Evolutionary conservation across 495 filamentous ascomycete species (phyloP), one percentile per base, ranked within the genome.

Genomic region (Podospora didyma): DNA sequence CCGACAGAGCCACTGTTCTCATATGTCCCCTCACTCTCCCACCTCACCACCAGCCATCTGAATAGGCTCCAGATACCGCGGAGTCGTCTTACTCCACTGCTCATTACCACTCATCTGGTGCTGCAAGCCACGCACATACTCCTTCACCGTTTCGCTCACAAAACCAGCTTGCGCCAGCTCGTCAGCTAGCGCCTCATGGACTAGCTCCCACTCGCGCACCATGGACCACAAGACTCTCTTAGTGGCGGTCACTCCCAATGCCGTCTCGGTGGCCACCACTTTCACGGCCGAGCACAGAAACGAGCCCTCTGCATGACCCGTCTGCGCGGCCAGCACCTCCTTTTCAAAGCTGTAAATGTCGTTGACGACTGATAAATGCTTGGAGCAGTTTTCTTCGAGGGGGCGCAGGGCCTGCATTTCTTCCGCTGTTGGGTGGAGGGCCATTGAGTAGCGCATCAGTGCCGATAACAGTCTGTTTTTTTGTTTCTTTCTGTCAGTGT

Each of bases 31-130:
- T 9, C 9, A 31, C 26, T 31, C 26, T 3, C 26, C 26, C 26
- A 31, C 4, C 26, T 31, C 26, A 9, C 26, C 26, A 31, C 26
- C 26, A 31, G 26, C 9, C 26, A 4, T 3, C 26, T 31, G 4
- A 31, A 31, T 31, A 9, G 26, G 26, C 26, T 31, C 26, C 26
- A 31, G 26, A n/a, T 52, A 52, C 2, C 49, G 49, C 37, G 19
- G 31, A 1, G 49, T 52, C 17, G 49, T 52, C 49, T 42, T 52
- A 34, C 49, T 52, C 49, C 49, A 52, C 34, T 41, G 31, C 49
- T 52, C 49, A 19, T 52, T 52, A 19, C 49, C 49, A 34, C 49
- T 52, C 49, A 52, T 52, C 49, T 52, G 49, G 37, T 52, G 41
- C 49, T 52, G 28, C 31, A 52, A 19, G 12, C 49, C 49, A 19